Evolutionary conservation across 2,329 filamentous ascomycete species (phyloP).

Genomic region (Cladosporium sphaerospermum): DNA sequence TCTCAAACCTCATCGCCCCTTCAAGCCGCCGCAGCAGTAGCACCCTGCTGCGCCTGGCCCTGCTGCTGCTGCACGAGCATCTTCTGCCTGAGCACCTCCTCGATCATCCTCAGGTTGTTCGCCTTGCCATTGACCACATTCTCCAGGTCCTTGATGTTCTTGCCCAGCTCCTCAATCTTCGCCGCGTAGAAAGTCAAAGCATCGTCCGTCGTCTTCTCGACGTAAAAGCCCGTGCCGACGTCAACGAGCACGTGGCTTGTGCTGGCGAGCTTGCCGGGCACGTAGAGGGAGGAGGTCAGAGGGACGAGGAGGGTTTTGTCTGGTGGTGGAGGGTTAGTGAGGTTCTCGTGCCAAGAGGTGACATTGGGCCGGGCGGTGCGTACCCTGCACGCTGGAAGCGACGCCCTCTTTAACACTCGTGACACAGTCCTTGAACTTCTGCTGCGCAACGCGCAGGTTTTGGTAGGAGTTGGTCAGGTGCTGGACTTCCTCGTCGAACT

Average conservation of each 20-base stretch:
- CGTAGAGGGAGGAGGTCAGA: constrained; percentile 89
- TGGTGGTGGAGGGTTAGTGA: constrained; percentile 30
- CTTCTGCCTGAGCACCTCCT: constrained; percentile 63
- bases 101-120: constrained; percentile 75
- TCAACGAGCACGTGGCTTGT: constrained; percentile 79
- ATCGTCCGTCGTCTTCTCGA: constrained; percentile 70
- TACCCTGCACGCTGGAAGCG: constrained; percentile 33
- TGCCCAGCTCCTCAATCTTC: constrained; percentile 60
- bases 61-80: constrained; percentile 25
- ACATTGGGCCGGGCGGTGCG: not conserved
- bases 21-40: not conserved
- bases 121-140: constrained; percentile 69
- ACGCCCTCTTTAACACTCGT: constrained; percentile 57
- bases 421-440: constrained; percentile 87
- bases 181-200: constrained; percentile 61
- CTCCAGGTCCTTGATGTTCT: constrained; percentile 62
- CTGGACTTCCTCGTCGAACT: constrained; percentile 92
- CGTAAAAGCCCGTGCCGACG: constrained; percentile 87
- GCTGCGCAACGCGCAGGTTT: constrained; percentile 82
- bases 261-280: constrained; percentile 71
- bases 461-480: constrained; percentile 86
- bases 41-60: constrained; percentile 1
- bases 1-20: not conserved
- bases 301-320: constrained; percentile 75
- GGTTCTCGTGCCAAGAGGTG: constrained; percentile 11